A percentile compares a stretch with the other conserved stretches of the same genome.
phyloP scores from a whole-genome alignment of 352 stramenopile genomes.

The Halophytophthora batemanensis region DNA sequence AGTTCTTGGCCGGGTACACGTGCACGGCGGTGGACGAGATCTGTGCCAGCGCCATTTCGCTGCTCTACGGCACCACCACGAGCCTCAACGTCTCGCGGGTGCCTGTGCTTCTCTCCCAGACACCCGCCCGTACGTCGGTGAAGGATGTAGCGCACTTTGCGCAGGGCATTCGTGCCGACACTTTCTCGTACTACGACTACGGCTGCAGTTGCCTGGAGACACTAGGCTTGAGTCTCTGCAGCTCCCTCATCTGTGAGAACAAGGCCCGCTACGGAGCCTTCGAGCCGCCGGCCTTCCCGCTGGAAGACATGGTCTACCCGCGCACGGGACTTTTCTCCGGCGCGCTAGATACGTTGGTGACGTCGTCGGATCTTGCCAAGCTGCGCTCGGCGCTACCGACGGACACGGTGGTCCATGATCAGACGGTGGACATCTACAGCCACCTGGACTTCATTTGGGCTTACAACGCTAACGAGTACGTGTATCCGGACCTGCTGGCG shows the following conservation, averaged over 20 bases:
- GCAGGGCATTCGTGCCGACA: constrained; percentile 40
- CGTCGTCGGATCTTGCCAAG: constrained; percentile 21
- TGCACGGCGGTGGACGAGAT: constrained; percentile 33
- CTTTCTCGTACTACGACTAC: constrained; percentile 43
- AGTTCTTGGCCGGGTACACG: constrained; percentile 30
- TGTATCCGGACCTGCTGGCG: constrained; percentile 40
- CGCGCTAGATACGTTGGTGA: constrained; percentile 27
- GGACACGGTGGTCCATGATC: constrained; percentile 33
- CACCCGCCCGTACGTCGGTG: constrained; percentile 37
- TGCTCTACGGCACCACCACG: constrained; percentile 30
- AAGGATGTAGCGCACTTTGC: constrained; percentile 50
- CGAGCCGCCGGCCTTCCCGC: constrained; percentile 27
- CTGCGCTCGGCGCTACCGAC: constrained; percentile 29
- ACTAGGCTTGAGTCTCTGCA: constrained; percentile 32
- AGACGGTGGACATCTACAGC: constrained; percentile 32
- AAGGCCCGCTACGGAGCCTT: constrained; percentile 40
- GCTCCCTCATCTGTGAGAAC: constrained; percentile 35
- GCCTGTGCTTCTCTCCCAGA: constrained; percentile 46
- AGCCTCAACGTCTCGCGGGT: constrained; percentile 45
- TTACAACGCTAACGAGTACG: constrained; percentile 29
- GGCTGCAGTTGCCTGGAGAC: constrained; percentile 28
- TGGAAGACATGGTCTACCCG: constrained; percentile 32
- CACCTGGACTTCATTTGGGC: constrained; percentile 55
- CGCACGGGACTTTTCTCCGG: constrained; percentile 33
- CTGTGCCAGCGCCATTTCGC: constrained; percentile 35